Percentiles rank a stretch among this genome's conserved stretches.
phyloP scores from a whole-genome alignment of 2,329 filamentous ascomycete species.

The Pseudogymnoascus sp. region DNA sequence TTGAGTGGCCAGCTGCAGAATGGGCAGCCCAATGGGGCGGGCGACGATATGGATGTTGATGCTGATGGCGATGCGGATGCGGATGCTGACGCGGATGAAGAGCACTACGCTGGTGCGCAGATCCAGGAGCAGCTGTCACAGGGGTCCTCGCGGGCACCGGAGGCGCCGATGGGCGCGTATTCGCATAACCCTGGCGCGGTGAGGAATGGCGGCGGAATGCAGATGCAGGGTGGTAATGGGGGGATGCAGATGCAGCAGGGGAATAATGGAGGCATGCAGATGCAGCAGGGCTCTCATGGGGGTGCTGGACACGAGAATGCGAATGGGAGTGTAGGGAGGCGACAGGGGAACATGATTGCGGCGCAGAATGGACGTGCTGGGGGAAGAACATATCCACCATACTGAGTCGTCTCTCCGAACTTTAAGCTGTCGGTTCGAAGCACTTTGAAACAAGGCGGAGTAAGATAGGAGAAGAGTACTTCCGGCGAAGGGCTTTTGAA shows the following conservation, averaged over 20 bases:
- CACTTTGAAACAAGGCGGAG: neutral
- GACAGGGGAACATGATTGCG: neutral
- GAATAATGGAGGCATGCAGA: neutral
- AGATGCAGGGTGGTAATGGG: conserved; percentile 8
- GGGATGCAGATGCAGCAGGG: conserved; percentile 6
- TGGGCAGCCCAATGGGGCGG: conserved; percentile 29
- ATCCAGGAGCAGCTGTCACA: neutral
- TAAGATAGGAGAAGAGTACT: conserved; percentile 1
- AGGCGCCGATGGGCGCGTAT: conserved; percentile 9
- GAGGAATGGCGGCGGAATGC: neutral
- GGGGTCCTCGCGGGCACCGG: neutral
- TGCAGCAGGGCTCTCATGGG: neutral
- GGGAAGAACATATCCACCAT: neutral
- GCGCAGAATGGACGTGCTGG: neutral
- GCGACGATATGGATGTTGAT: conserved; percentile 12
- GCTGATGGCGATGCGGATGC: conserved; percentile 16
- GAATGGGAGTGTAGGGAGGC: neutral
- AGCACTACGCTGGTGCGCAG: neutral
- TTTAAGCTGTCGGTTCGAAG: neutral
- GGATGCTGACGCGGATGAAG: neutral
- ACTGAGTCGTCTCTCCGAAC: neutral
- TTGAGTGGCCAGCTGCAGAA: conserved; percentile 30
- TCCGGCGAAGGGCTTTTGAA: neutral
- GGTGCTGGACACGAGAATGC: neutral
- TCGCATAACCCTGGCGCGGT: neutral